These are phyloP conservation scores for Anisodus tanguticus DNA, from an alignment of 257 asterid genomes.

Conservation along the genomic window DNA sequence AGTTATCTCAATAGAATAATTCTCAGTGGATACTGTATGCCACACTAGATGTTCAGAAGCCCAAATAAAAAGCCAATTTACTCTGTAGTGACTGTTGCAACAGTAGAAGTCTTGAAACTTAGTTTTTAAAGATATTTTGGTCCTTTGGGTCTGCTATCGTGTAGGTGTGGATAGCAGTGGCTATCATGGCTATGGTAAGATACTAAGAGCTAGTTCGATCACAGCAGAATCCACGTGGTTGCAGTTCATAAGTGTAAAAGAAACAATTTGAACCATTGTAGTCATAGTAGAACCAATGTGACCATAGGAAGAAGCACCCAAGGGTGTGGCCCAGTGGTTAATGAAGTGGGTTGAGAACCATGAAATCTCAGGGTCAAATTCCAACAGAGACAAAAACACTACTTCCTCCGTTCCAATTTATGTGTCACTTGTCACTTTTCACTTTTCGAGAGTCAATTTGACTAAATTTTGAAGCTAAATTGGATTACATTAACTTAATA, in stretches of 20 bases:
- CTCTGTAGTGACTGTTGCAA: background rate
- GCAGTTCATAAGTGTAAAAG: background rate
- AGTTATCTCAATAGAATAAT: background rate
- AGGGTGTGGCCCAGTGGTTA: too few species aligned
- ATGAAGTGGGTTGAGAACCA: too few species aligned
- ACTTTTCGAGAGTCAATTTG: too few species aligned
- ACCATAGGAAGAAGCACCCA: background rate
- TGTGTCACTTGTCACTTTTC: too few species aligned
- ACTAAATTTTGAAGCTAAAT: too few species aligned
- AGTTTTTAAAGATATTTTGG: background rate
- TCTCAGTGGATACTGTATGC: background rate
- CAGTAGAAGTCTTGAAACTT: background rate
- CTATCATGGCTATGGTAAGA: slow-evolving; percentile 8
- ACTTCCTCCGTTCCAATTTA: too few species aligned
- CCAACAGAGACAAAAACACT: too few species aligned
- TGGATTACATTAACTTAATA: too few species aligned
- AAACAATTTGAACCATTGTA: background rate
- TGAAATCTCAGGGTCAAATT: too few species aligned
- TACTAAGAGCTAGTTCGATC: background rate
- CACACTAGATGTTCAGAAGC: background rate
- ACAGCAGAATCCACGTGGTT: background rate
- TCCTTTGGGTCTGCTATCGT: background rate
- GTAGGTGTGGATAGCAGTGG: background rate
- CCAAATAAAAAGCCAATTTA: background rate
- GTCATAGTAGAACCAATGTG: background rate